Conservation (phyloP, 805 yeast genomes). For the Tetrapisispora namnaoensis region DNA sequence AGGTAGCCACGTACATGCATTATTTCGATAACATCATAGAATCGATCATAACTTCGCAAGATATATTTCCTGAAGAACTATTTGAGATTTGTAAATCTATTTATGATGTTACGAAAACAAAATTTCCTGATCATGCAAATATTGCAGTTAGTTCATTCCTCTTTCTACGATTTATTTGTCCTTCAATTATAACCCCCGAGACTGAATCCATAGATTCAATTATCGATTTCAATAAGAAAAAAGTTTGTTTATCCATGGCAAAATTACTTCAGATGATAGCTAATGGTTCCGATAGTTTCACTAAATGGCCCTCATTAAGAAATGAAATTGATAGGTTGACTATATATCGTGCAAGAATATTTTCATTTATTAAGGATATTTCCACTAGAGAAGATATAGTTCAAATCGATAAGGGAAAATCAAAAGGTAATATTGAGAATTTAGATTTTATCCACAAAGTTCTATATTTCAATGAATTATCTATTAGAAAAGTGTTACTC, state of each 20-base stretch:
- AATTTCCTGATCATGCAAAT: constrained; percentile 53
- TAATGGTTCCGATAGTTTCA: constrained; percentile 55
- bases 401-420: background rate
- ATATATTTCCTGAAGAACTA: constrained; percentile 57
- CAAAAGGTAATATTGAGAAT: constrained; percentile 12
- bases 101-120: constrained; percentile 40
- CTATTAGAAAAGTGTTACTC: constrained; percentile 24
- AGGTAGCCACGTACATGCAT: constrained; percentile 40
- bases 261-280: constrained; percentile 77
- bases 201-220: constrained; percentile 29
- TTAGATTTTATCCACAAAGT: constrained; percentile 38
- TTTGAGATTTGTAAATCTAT: constrained; percentile 59
- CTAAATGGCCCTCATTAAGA: constrained; percentile 51
- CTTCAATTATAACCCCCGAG: constrained; percentile 89
- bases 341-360: constrained; percentile 30
- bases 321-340: constrained; percentile 32
- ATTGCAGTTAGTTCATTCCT: constrained; percentile 77
- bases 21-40: constrained; percentile 48
- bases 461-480: constrained; percentile 41
- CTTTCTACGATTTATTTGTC: constrained; percentile 69
- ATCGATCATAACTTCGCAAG: constrained; percentile 43
- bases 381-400: constrained; percentile 12
- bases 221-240: constrained; percentile 35
- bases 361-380: constrained; percentile 27
- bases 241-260: constrained; percentile 67